Conservation (phyloP, 768 basidiomycete genomes). For the Paxillus ammoniavirescens region DNA sequence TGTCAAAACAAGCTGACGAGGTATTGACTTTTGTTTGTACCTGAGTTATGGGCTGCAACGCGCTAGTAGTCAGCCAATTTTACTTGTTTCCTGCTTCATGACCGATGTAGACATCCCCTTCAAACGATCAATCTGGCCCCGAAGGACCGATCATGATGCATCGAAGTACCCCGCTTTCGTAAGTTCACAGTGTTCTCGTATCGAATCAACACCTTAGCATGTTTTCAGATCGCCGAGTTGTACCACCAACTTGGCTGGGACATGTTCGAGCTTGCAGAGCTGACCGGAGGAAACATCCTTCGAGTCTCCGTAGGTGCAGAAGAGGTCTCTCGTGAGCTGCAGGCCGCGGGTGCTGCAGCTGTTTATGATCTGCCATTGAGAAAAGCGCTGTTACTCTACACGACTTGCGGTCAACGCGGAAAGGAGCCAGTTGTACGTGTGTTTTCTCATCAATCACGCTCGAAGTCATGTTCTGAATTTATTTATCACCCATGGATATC, state of each 20-base stretch:
- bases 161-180: conserved; percentile 86
- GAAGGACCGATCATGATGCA: conserved; percentile 78
- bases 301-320: conserved; percentile 81
- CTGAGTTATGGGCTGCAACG: too few relatives aligned
- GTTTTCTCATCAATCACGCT: too few relatives aligned
- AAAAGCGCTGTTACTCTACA: conserved; percentile 10
- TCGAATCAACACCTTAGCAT: neutral
- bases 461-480: too few relatives aligned
- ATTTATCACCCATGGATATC: too few relatives aligned
- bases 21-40: too few relatives aligned
- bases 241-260: conserved; percentile 87
- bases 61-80: too few relatives aligned
- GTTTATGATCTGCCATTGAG: conserved; percentile 52
- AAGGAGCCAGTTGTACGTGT: too few relatives aligned
- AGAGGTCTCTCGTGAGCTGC: conserved; percentile 58
- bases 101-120: too few relatives aligned
- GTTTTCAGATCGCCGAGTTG: conserved; percentile 76
- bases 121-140: conserved; percentile 34
- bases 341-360: conserved; percentile 50
- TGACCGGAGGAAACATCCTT: conserved; percentile 83
- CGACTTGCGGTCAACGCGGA: too few relatives aligned
- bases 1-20: too few relatives aligned
- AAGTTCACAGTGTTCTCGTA: conserved; percentile 20
- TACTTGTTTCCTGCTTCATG: too few relatives aligned
- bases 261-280: conserved; percentile 72